A percentile compares a stretch with the other conserved stretches of the same genome.
These are phyloP conservation scores for Colletotrichum echinochloae DNA, from an alignment of 2,329 filamentous ascomycete genomes.

Conservation along the genomic window DNA sequence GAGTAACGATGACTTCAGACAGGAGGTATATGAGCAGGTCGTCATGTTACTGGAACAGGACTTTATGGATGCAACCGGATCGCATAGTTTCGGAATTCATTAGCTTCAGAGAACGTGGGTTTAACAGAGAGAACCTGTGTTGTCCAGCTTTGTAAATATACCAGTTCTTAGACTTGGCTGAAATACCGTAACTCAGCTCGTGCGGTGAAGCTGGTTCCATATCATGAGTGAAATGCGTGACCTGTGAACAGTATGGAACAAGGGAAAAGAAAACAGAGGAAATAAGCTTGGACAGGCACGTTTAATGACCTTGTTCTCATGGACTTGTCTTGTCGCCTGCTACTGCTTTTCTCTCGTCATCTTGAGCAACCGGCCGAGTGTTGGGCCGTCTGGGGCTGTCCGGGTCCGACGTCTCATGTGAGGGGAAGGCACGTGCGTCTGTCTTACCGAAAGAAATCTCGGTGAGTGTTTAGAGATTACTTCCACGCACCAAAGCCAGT, in stretches of 20 bases:
- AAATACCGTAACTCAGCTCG: not conserved
- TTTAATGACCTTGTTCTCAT: not conserved
- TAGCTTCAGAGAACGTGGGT: too few species aligned
- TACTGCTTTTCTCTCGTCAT: not conserved
- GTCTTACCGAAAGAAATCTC: not conserved
- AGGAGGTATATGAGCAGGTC: constrained; percentile 11
- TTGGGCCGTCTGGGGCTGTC: not conserved
- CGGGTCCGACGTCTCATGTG: not conserved
- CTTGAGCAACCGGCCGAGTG: not conserved
- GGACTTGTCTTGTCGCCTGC: not conserved
- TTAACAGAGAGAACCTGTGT: not conserved
- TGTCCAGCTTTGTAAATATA: not conserved
- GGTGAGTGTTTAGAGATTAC: too few species aligned
- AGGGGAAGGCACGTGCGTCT: not conserved
- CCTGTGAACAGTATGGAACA: accelerated
- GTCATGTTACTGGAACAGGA: not conserved
- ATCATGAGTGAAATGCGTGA: not conserved
- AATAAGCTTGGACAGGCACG: not conserved
- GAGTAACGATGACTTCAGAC: constrained; percentile 11
- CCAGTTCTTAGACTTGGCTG: too few species aligned
- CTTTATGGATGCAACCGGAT: not conserved
- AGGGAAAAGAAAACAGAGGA: not conserved
- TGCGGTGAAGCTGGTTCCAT: too few species aligned
- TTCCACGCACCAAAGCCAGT: not conserved
- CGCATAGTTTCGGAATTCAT: not conserved